A percentile compares a stretch with the other conserved stretches of the same genome.
These are phyloP conservation scores for Colletotrichum sp. DNA, from an alignment of 2,329 filamentous ascomycete species.

Conservation along the genomic window DNA sequence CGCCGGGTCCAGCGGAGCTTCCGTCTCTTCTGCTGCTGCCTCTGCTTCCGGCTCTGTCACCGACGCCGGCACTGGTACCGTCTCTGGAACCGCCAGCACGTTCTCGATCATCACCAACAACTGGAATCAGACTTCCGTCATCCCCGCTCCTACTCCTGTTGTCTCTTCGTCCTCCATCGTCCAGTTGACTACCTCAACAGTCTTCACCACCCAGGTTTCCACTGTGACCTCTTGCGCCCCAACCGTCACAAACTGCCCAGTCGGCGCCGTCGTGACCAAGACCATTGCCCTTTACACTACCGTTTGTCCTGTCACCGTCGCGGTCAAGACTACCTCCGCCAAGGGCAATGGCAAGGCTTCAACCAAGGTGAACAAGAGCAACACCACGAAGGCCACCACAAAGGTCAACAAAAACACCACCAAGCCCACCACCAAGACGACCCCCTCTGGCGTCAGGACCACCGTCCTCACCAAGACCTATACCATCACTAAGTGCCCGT, in stretches of 20 bases:
- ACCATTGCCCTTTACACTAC: conserved; percentile 41
- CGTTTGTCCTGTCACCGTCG: conserved; percentile 42
- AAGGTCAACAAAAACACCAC: neutral
- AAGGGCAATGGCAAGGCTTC: neutral
- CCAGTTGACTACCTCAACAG: conserved; percentile 37
- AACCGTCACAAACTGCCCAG: conserved; percentile 42
- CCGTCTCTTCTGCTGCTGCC: neutral
- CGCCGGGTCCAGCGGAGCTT: neutral
- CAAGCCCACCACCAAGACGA: neutral
- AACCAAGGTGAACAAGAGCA: neutral
- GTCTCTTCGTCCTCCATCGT: conserved; percentile 14
- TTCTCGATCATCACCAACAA: neutral
- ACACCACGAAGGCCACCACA: neutral
- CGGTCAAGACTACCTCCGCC: conserved; percentile 4
- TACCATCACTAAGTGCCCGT: conserved; percentile 61
- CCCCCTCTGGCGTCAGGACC: conserved; percentile 23
- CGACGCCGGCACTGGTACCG: neutral
- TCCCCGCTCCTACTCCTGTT: conserved; percentile 1
- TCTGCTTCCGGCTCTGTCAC: neutral
- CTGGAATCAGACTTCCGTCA: neutral
- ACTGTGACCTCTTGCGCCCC: conserved; percentile 63
- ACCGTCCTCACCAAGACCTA: conserved; percentile 48
- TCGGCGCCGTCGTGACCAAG: conserved; percentile 40
- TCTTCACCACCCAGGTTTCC: conserved; percentile 47
- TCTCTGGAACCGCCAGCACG: neutral